Conservation (phyloP, 768 basidiomycete genomes). For the Lentinula boryana region DNA sequence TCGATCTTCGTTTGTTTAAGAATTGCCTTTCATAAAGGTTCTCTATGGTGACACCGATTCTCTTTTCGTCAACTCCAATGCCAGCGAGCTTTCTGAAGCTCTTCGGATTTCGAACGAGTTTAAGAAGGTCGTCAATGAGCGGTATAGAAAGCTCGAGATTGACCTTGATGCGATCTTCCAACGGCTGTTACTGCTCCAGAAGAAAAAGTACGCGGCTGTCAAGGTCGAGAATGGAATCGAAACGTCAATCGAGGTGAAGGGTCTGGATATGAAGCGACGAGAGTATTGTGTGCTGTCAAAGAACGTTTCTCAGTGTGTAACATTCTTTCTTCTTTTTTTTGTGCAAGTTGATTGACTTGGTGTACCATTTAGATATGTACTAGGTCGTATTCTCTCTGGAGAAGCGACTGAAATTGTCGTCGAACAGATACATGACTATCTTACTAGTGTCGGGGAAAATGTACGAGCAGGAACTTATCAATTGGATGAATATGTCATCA, state of each 20-base stretch:
- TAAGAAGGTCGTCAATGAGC: conserved; percentile 95
- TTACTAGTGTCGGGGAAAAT: conserved; percentile 68
- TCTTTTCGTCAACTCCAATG: conserved; percentile 96
- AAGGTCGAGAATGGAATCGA: conserved; percentile 83
- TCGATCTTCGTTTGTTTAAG: not conserved
- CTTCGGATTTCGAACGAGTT: conserved; percentile 87
- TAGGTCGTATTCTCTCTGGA: conserved; percentile 88
- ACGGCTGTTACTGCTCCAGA: conserved; percentile 86
- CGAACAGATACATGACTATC: conserved; percentile 88
- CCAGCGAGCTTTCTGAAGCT: conserved; percentile 81
- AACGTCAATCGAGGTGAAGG: conserved; percentile 87
- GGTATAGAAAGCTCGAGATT: conserved; percentile 93
- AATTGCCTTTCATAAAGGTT: conserved; percentile 49
- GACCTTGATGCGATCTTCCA: conserved; percentile 95
- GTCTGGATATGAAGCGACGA: conserved; percentile 97
- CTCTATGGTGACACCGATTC: conserved; percentile 99
- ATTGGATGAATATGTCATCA: conserved; percentile 92
- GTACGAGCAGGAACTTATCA: conserved; percentile 73
- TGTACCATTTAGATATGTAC: conserved; percentile 57
- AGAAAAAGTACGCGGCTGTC: conserved; percentile 98
- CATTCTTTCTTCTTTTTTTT: not conserved
- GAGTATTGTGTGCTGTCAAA: conserved; percentile 94
- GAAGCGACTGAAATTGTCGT: conserved; percentile 87
- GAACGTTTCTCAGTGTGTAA: conserved; percentile 79
- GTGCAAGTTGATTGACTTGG: not conserved